phyloP scores from a whole-genome alignment of 23 red algal genomes.

The Gracilaria gracilis region DNA sequence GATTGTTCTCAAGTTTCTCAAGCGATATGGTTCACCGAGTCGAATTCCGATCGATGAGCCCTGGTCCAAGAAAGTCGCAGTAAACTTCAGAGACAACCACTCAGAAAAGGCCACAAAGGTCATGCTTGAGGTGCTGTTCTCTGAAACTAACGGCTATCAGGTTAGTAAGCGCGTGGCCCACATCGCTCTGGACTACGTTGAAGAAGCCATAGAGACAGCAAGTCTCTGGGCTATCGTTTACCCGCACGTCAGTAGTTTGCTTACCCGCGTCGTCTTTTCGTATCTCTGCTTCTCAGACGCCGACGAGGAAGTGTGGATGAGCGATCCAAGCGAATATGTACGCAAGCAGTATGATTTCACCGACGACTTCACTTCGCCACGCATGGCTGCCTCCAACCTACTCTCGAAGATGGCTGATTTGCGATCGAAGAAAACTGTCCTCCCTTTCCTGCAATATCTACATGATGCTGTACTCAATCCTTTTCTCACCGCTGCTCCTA shows the following conservation, averaged over 20 bases:
- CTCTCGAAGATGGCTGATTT: conserved; percentile 69
- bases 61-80: conserved; percentile 38
- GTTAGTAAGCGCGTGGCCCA: conserved; percentile 76
- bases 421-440: conserved; percentile 69
- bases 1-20: conserved; percentile 59
- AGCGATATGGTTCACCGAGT: conserved; percentile 64
- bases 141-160: conserved; percentile 43
- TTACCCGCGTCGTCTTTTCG: conserved; percentile 72
- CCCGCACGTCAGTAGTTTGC: conserved; percentile 64
- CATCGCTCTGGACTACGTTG: conserved; percentile 77
- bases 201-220: conserved; percentile 70
- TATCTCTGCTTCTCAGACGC: conserved; percentile 83
- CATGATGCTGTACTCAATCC: conserved; percentile 63
- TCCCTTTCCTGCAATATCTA: conserved; percentile 73
- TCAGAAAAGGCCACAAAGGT: conserved; percentile 57
- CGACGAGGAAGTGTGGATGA: conserved; percentile 80
- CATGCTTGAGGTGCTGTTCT: conserved; percentile 61
- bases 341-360: conserved; percentile 80
- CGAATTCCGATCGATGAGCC: conserved; percentile 65
- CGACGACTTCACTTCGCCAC: conserved; percentile 88
- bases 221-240: conserved; percentile 67
- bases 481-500: conserved; percentile 53
- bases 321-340: conserved; percentile 88
- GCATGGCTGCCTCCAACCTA: conserved; percentile 78
- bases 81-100: conserved; percentile 47